Base-by-base conservation (phyloP, 2,329 filamentous ascomycete species). In the Penicillium sp. region DNA sequence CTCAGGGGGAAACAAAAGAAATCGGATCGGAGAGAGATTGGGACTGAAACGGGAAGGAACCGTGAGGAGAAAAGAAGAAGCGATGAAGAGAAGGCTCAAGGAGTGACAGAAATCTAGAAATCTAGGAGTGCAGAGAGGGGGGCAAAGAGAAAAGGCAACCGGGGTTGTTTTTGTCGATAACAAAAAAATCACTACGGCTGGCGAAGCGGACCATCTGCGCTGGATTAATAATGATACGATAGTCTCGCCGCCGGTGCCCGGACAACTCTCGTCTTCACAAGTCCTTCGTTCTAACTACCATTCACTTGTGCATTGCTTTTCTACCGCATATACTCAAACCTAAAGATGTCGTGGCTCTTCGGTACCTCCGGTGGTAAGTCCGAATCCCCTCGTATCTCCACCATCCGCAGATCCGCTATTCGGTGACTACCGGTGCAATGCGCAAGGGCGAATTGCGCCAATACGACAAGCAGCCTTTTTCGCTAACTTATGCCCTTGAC, bases 271-370 rank as follows among this genome's bases (percentile, higher is more conserved):
- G 53, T 33, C 43, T 37, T 54, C 42, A 11, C 52, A 33, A 56
- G 25, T 42, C 57, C 7, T 16, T 28, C 46, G 43, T 35, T 35
- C 55, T 37, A 4, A 60, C 46, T 46, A 42, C 60, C 48, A 4
- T 49, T 62, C 35, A 10, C 10, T 40, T 22, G 55, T 37, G 40
- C 46, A 52, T 51, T 10, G 16, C 59, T 6, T 4, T 55, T 26
- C 35, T 26, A 13, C 4, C 8, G 37, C 8, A 59, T 4, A n/a
- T 38, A n/a, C 7, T 3, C 51, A 46, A 43, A 53, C 19, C 16
- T 35, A 53, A 68, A 52, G 28, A 76, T 75, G 74, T 75, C 72
- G 57, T 76, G 73, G 73, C 68, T 76, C 52, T 76, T 75, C 54
- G 71, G 75, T 60, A 75, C 72, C 43, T 75, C 73, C 53, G 73